Conservation (phyloP, 345 rosid species). For the Brassica napus region DNA sequence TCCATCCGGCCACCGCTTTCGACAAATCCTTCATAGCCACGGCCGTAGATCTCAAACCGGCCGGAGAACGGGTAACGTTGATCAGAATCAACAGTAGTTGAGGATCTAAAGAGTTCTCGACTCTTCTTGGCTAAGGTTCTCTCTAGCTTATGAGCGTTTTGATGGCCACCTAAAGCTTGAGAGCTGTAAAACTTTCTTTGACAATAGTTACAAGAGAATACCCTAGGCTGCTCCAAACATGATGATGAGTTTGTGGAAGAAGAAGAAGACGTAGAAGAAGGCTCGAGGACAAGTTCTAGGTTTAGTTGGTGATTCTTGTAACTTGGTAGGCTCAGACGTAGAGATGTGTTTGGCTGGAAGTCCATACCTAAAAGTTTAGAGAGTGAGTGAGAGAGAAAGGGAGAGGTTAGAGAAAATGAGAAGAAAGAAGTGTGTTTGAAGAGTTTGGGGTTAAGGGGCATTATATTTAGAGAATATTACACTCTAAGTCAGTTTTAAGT, state of each 20-base stretch:
- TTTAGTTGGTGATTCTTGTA: slow-evolving; percentile 51
- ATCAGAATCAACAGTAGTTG: slow-evolving; percentile 30
- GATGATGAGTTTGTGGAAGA: slow-evolving; percentile 48
- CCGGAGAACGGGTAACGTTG: slow-evolving; percentile 33
- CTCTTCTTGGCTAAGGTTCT: slow-evolving; percentile 90
- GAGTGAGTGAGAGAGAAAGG: neutral
- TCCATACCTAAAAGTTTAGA: slow-evolving; percentile 49
- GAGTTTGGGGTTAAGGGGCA: slow-evolving; percentile 27
- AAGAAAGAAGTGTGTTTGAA: slow-evolving; percentile 31
- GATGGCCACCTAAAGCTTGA: slow-evolving; percentile 99
- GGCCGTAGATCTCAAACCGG: slow-evolving; percentile 44
- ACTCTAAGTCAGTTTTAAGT: too few relatives aligned
- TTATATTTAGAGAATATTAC: slow-evolving; percentile 14
- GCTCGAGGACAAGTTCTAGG: slow-evolving; percentile 66
- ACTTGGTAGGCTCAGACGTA: slow-evolving; percentile 56
- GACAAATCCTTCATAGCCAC: slow-evolving; percentile 46
- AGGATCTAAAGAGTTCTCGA: slow-evolving; percentile 46
- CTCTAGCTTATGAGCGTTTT: slow-evolving; percentile 95
- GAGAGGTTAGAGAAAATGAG: slow-evolving; percentile 17
- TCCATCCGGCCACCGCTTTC: slow-evolving; percentile 42
- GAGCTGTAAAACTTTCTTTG: slow-evolving; percentile 91
- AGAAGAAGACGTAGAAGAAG: slow-evolving; percentile 51
- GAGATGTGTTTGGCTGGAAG: slow-evolving; percentile 68
- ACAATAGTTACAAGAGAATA: slow-evolving; percentile 93
- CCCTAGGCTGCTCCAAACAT: slow-evolving; percentile 49